Evolutionary conservation across 371 early-diverging fungal genomes (phyloP), one percentile per base, ranked within the genome.

Genomic region (Mucor lusitanicus): DNA sequence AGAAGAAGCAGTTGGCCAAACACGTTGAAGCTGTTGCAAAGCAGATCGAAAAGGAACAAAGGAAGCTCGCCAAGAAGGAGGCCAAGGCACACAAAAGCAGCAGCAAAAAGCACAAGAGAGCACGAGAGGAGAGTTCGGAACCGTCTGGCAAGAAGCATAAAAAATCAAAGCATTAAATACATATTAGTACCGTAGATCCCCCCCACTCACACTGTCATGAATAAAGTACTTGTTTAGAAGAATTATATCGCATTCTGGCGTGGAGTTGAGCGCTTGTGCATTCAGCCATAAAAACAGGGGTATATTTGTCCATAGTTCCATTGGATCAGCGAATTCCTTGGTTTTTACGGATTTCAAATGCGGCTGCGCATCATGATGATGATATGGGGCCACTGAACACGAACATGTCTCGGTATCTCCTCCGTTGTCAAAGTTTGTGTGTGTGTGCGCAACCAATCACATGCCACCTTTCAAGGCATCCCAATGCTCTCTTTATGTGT

Each of bases 1-100:
- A 58, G 46, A 71, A 71, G 64, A 71, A 67, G 64, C 50, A 46
- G 25, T 19, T 73, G 21, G 19, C 44, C 5, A 73, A 73, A 27
- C 63, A 69, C 56, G 13, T 73, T 4, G 23, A 63, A 28, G 50
- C 63, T n/a, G 64, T 30, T 4, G 17, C 37, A 12, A 65, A 61
- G 19, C 19, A 60, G 25, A 33, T 62, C 23, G 60, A 64, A 56
- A 46, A 64, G 9, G 21, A 57, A 32, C 28, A 40, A 42, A 33
- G 46, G 17, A n/a, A 32, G 21, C 3, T 37, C 9, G 53, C n/a
- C 25, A n/a, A 44, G 37, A 9, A 23, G 21, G 44, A 42, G 27
- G 61, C 48, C 9, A 42, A 54, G 30, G 2, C 12, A 21, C 37
- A 37, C 5, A 37, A 37, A 37, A 35, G 35, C 9, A 37, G 37